Evolutionary conservation across 192 early-diverging fungal species (phyloP), one percentile per base, ranked within the genome.

Genomic region (Jimgerdemannia flammicorona): DNA sequence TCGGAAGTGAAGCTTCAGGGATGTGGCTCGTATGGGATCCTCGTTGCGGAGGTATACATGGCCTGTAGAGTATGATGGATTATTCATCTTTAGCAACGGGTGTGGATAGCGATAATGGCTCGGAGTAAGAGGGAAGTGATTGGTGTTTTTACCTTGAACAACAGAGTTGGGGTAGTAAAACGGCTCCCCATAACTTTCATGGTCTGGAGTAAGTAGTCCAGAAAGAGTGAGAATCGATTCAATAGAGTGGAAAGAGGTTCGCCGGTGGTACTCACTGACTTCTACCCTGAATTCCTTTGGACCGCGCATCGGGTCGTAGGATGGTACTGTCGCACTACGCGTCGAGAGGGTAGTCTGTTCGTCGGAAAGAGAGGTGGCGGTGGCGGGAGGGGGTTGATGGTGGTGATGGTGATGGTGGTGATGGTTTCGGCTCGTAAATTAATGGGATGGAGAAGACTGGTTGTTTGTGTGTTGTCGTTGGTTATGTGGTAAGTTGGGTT

Each of bases 1-100:
- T 4, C 76, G 49, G 64, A 81, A 81, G 71, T 78, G 77, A 43
- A 81, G 78, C 74, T 81, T 81, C 72, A 81, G 76, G 11, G 80
- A 74, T 0, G 80, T 77, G 4, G 78, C 68, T 66, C 74, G 75
- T 77, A 81, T 78, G 29, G 80, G 80, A 44, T 81, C 78, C 74
- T 81, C 77, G 40, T 78, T 54, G 66, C 75, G 69, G 64, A 81
- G 80, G 44, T 81, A 74, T 65, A 81, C 80, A 71, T 78, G 70
- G 9, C 80, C 80, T 41, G 78, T 10, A 59, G 49, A 14, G 49
- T 59, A 59, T 59, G 49, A 59, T 59, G 49, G 14, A 59, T 14
- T 14, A 59, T 59, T 2, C 0, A 59, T 59, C 49, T 59, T 59
- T 59, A 59, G 14, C 8, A 59, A 59, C 8, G 49, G 49, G 14